Conservation (phyloP, 2,329 filamentous ascomycete genomes). For the Colletotrichum sojae region DNA sequence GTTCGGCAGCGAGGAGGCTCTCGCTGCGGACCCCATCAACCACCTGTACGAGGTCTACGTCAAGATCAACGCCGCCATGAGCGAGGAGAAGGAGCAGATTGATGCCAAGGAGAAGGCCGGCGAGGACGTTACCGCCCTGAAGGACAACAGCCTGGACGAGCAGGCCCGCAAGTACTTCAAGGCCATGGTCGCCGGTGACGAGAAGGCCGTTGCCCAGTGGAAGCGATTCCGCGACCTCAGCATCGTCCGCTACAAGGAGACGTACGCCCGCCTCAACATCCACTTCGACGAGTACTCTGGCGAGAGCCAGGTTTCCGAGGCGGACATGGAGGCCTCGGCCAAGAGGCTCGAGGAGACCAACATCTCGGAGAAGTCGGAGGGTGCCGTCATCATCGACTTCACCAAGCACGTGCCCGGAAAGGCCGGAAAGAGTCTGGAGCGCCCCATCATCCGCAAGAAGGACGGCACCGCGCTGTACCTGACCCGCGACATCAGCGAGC, state of each 20-base stretch:
- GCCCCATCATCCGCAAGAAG: slow-evolving; percentile 79
- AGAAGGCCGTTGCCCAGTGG: slow-evolving; percentile 73
- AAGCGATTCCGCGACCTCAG: slow-evolving; percentile 76
- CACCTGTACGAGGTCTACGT: slow-evolving; percentile 89
- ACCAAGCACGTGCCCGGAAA: slow-evolving; percentile 76
- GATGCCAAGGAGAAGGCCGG: slow-evolving; percentile 69
- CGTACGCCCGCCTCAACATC: slow-evolving; percentile 80
- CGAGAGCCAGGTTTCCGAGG: slow-evolving; percentile 79
- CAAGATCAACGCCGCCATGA: slow-evolving; percentile 78
- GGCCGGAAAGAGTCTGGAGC: slow-evolving; percentile 77
- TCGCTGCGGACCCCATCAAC: slow-evolving; percentile 82
- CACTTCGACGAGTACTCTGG: slow-evolving; percentile 81
- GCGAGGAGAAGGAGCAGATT: slow-evolving; percentile 76
- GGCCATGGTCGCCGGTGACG: slow-evolving; percentile 78
- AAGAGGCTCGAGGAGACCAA: slow-evolving; percentile 74
- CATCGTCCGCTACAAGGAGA: slow-evolving; percentile 76
- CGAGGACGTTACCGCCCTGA: slow-evolving; percentile 63
- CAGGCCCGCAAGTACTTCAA: slow-evolving; percentile 82
- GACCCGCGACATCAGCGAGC: slow-evolving; percentile 83
- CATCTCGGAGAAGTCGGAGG: slow-evolving; percentile 78
- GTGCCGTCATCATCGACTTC: slow-evolving; percentile 81
- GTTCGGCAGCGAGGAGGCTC: slow-evolving; percentile 80
- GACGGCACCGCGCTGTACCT: slow-evolving; percentile 84
- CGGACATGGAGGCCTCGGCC: slow-evolving; percentile 75
- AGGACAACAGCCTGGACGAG: slow-evolving; percentile 76